Percentiles rank a stretch among this genome's conserved stretches.
These are phyloP conservation scores for Linnemannia elongata DNA, from an alignment of 192 early-diverging fungal genomes.

Conservation along the genomic window DNA sequence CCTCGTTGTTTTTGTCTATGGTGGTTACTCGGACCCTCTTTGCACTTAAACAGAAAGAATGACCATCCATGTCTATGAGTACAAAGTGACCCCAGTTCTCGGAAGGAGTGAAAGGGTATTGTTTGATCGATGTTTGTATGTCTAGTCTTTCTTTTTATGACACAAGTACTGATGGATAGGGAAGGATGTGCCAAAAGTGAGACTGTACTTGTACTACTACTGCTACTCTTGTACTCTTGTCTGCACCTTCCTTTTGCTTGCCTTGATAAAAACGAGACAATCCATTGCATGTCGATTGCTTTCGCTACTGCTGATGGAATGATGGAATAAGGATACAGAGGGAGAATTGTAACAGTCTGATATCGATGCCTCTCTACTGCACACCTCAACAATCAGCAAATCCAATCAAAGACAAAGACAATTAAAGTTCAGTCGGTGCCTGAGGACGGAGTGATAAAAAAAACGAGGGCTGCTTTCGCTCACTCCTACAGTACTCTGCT, in stretches of 20 bases:
- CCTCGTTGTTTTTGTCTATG: not conserved
- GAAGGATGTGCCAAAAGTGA: too few species aligned
- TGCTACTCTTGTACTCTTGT: too few species aligned
- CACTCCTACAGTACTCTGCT: too few species aligned
- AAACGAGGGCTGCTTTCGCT: not conserved
- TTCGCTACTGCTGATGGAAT: too few species aligned
- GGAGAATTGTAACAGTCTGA: too few species aligned
- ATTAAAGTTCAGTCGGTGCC: conserved; percentile 5
- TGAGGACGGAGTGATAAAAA: not conserved
- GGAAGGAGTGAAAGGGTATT: not conserved
- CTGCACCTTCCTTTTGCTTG: too few species aligned
- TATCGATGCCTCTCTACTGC: not conserved
- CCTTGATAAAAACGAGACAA: too few species aligned
- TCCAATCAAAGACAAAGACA: conserved; percentile 28
- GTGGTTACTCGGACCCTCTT: not conserved
- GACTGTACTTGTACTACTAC: too few species aligned
- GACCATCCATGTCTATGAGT: not conserved
- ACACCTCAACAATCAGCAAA: not conserved
- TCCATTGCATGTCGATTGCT: too few species aligned
- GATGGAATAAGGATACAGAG: too few species aligned
- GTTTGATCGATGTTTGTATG: not conserved
- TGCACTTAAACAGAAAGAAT: not conserved
- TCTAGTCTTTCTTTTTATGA: not conserved
- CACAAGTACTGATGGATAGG: not conserved
- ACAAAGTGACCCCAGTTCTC: not conserved